phyloP scores from a whole-genome alignment of 2,329 filamentous ascomycete genomes.

The Tolypocladium cylindrosporum region DNA sequence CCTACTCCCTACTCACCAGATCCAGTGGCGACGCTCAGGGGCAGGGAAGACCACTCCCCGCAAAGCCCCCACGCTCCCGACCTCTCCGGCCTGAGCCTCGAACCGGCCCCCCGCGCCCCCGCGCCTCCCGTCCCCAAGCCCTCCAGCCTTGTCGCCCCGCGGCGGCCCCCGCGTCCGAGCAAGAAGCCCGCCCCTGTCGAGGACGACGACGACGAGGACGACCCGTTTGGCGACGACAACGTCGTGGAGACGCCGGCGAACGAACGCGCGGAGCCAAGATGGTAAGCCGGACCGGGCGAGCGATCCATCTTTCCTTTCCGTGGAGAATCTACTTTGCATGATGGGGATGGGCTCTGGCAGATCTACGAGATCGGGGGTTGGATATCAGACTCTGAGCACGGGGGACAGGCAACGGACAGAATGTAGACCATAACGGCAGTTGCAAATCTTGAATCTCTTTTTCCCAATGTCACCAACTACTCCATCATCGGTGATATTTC shows the following conservation, averaged over 20 bases:
- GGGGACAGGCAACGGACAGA: no score
- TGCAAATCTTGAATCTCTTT: neutral
- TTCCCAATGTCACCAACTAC: neutral
- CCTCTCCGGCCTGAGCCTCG: constrained; percentile 34
- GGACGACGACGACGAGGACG: constrained; percentile 51
- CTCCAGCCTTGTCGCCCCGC: neutral
- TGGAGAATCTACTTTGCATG: neutral
- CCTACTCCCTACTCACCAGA: constrained; percentile 5
- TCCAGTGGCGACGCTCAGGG: constrained; percentile 43
- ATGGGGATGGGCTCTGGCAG: neutral
- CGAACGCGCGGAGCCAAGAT: constrained; percentile 20
- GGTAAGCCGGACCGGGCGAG: constrained; percentile 10
- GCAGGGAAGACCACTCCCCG: constrained; percentile 34
- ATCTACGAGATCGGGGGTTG: neutral
- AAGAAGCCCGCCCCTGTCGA: constrained; percentile 21
- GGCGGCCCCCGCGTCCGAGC: neutral
- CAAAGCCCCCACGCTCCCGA: constrained; percentile 28
- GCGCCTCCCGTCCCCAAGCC: constrained; percentile 28
- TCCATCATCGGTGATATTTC: neutral
- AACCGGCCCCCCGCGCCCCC: constrained; percentile 22
- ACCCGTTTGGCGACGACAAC: constrained; percentile 81
- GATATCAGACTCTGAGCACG: no score
- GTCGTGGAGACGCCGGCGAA: constrained; percentile 37
- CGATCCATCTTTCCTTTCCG: neutral
- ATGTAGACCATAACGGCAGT: neutral